Base-by-base conservation (phyloP, 139 green algal genomes). In the Parachlorella kessleri region DNA sequence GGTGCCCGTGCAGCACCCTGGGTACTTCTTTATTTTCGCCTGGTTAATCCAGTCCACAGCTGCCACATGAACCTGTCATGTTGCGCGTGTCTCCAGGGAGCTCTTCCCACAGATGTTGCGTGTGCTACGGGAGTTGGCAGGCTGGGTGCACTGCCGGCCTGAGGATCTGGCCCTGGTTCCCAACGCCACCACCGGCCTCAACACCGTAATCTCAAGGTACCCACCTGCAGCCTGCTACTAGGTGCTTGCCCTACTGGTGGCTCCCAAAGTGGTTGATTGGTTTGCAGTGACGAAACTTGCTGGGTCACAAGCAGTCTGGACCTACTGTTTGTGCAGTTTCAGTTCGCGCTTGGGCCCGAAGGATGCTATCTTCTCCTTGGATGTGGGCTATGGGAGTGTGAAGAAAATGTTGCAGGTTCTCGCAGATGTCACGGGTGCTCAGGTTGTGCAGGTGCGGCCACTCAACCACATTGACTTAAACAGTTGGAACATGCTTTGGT, bases 151-250 rank as follows among this genome's bases (percentile, higher is more conserved):
- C 32, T 72, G 42, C 81, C 21, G 26, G 26, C 74, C 38, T 0
- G 80, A 89, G 71, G 89, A 94, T 55, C 68, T 94, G 37, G 90
- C 91, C 42, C 80, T 94, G 33, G 36, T 94, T 42, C 87, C 90
- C 68, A 94, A 94, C 66, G 90, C 88, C 41, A 94, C 90, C 14
- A 93, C 87, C 0, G 90, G 88, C 6, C 82, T 94, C 6, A 93
- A 92, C 68, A 83, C 83, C 18, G 87, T 88, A 26, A 87, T 93
- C 35, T 73, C 48, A 14, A 59, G 48, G 48, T 59, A 18, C 14
- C 48, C 21, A 18, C 48, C n/a, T n/a, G n/a, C n/a, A n/a, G n/a
- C n/a, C n/a, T n/a, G n/a, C n/a, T n/a, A n/a, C n/a, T n/a, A n/a
- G n/a, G n/a, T n/a, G n/a, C n/a, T n/a, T n/a, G n/a, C n/a, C n/a